phyloP scores from a whole-genome alignment of 768 basidiomycete species.

The Xerocomellus intermedius region DNA sequence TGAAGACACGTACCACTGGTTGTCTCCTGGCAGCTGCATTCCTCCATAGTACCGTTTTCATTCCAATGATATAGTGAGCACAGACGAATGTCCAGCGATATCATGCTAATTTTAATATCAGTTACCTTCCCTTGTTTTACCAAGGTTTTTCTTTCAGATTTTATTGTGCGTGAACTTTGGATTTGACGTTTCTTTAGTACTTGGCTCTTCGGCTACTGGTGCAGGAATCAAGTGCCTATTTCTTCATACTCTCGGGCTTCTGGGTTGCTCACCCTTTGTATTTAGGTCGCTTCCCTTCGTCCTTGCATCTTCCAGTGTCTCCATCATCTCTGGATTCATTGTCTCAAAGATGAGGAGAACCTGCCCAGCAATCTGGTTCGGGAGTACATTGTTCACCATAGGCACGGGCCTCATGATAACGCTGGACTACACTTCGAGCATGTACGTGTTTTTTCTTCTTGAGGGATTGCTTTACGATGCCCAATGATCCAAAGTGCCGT shows the following conservation, averaged over 20 bases:
- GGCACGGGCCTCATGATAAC: constrained; percentile 73
- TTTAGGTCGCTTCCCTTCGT: constrained; percentile 72
- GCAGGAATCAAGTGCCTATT: constrained; percentile 68
- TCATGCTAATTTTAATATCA: not conserved
- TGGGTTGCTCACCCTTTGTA: not conserved
- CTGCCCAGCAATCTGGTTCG: constrained; percentile 60
- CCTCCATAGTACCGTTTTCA: constrained; percentile 62
- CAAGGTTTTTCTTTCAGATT: constrained; percentile 38
- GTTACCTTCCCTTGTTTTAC: constrained; percentile 73
- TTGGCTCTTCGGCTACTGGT: constrained; percentile 71
- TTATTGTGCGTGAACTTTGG: not conserved
- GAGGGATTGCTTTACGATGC: not conserved
- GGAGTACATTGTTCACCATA: constrained; percentile 55
- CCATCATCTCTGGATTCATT: constrained; percentile 55
- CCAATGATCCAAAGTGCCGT: constrained; percentile 42
- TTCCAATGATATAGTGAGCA: constrained; percentile 38
- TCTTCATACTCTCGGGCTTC: not conserved
- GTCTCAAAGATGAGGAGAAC: constrained; percentile 58
- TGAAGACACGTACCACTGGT: constrained; percentile 65
- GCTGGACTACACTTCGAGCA: constrained; percentile 56
- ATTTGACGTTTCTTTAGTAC: constrained; percentile 30
- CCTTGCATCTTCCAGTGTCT: constrained; percentile 48
- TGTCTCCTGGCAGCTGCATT: constrained; percentile 58
- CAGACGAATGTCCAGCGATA: too few species aligned
- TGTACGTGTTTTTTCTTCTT: constrained; percentile 28